Conservation (phyloP, 2,329 filamentous ascomycete genomes). For the Xylariomycetidae sp. region DNA sequence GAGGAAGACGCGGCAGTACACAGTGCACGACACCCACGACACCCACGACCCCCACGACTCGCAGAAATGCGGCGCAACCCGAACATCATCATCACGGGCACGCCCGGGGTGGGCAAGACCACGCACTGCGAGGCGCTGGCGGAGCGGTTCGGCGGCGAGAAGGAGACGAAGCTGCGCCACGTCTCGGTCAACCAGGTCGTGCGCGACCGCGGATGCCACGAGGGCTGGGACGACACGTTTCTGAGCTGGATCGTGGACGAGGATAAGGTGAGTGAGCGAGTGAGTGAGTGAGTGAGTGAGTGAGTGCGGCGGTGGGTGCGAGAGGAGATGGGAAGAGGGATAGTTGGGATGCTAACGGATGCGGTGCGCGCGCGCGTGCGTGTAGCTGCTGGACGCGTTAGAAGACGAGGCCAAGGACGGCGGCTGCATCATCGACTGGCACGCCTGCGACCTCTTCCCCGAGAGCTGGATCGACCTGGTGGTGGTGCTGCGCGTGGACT, state of each 20-base stretch:
- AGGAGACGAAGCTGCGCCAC: constrained; percentile 68
- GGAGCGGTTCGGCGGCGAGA: constrained; percentile 42
- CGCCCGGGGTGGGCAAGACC: constrained; percentile 92
- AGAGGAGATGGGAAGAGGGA: background rate
- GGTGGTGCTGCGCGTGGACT: constrained; percentile 80
- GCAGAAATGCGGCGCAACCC: constrained; percentile 56
- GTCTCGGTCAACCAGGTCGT: constrained; percentile 86
- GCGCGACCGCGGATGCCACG: constrained; percentile 81
- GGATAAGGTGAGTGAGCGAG: constrained; percentile 62
- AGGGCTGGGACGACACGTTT: constrained; percentile 79
- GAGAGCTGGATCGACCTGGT: constrained; percentile 92
- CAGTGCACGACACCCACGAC: no score
- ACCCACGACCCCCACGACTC: no score
- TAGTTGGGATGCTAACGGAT: background rate
- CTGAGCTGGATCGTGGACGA: constrained; percentile 93
- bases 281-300: background rate
- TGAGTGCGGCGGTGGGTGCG: background rate
- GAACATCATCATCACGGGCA: constrained; percentile 93
- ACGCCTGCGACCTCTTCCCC: constrained; percentile 93
- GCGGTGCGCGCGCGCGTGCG: background rate
- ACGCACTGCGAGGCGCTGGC: constrained; percentile 82
- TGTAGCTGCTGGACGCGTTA: constrained; percentile 76
- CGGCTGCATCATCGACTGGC: constrained; percentile 93
- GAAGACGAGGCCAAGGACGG: constrained; percentile 74
- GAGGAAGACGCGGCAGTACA: constrained; percentile 2